Percentiles rank a stretch among this genome's conserved stretches.
Conservation (phyloP, 2,329 filamentous ascomycete genomes). For the Fusarium odoratissimum region DNA sequence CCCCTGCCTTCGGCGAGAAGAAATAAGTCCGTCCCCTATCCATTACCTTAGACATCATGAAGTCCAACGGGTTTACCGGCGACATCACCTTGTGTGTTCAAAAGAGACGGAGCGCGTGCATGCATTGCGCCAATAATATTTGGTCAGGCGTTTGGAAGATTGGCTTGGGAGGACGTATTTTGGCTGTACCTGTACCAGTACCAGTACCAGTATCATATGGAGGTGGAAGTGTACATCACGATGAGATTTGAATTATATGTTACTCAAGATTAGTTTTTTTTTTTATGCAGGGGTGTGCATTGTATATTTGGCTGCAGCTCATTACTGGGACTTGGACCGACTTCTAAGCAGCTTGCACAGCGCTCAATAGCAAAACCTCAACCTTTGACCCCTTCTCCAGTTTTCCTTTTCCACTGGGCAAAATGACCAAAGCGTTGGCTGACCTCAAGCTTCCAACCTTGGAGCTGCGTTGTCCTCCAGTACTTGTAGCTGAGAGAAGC, state of each 20-base stretch:
- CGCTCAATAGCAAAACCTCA: constrained; percentile 83
- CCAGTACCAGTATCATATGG: constrained; percentile 50
- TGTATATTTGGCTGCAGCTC: constrained; percentile 36
- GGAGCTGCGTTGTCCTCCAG: constrained; percentile 90
- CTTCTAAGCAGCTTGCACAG: constrained; percentile 46
- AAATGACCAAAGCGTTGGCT: constrained; percentile 86
- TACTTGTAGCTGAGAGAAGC: constrained; percentile 78
- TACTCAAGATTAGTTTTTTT: constrained; percentile 37
- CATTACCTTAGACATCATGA: constrained; percentile 28
- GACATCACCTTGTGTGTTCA: constrained; percentile 38
- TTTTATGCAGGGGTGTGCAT: constrained; percentile 28
- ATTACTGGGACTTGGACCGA: constrained; percentile 8
- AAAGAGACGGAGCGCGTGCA: constrained; percentile 41
- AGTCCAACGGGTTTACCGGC: constrained; percentile 22
- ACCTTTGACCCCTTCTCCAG: constrained; percentile 76
- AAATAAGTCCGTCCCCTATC: constrained; percentile 25
- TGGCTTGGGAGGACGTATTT: constrained; percentile 48
- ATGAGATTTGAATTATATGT: constrained; percentile 44
- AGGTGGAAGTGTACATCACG: constrained; percentile 50
- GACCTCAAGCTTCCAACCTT: constrained; percentile 88
- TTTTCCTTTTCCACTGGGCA: constrained; percentile 74
- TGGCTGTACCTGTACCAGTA: constrained; percentile 53
- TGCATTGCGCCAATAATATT: constrained; percentile 53
- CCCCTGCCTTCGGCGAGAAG: constrained; percentile 73
- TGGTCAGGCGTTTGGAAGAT: constrained; percentile 57